Conservation (phyloP, 805 yeast species). For the Alloascoidea hylecoeti region DNA sequence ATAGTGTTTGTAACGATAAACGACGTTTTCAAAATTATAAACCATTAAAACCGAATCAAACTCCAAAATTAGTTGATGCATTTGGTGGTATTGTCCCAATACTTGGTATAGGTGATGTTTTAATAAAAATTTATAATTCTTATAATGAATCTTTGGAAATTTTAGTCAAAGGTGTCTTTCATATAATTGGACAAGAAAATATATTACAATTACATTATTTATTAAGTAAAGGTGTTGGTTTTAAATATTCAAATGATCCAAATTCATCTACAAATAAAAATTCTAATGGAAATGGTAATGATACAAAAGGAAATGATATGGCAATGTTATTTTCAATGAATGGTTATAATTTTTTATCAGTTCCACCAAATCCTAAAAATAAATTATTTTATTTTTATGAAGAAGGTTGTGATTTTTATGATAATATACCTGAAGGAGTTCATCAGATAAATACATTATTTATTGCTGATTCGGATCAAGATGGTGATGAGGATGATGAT, state of each 20-base stretch:
- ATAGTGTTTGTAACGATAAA: not conserved
- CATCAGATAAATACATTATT: not conserved
- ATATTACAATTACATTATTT: not conserved
- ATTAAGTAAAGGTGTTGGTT: not conserved
- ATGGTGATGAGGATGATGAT: conserved; percentile 1
- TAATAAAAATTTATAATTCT: not conserved
- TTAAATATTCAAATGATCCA: not conserved
- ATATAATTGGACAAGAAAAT: not conserved
- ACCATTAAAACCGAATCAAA: not conserved
- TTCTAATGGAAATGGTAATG: too few relatives aligned
- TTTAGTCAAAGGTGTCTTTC: not conserved
- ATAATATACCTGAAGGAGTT: conserved; percentile 1
- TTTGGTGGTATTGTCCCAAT: not conserved
- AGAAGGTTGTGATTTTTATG: not conserved
- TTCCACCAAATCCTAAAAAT: not conserved
- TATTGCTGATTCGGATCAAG: too few relatives aligned
- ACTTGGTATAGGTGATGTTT: conserved; percentile 1
- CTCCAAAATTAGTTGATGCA: not conserved
- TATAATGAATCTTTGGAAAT: not conserved
- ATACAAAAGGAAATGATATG: not conserved
- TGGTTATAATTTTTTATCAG: not conserved
- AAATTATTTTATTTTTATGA: not conserved
- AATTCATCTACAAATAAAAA: too few relatives aligned
- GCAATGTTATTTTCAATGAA: conserved; percentile 1
- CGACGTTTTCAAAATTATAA: not conserved